A percentile compares a stretch with the other conserved stretches of the same genome.
phyloP scores from a whole-genome alignment of 306 rosid genomes.

The Ochetophila trinervis region DNA sequence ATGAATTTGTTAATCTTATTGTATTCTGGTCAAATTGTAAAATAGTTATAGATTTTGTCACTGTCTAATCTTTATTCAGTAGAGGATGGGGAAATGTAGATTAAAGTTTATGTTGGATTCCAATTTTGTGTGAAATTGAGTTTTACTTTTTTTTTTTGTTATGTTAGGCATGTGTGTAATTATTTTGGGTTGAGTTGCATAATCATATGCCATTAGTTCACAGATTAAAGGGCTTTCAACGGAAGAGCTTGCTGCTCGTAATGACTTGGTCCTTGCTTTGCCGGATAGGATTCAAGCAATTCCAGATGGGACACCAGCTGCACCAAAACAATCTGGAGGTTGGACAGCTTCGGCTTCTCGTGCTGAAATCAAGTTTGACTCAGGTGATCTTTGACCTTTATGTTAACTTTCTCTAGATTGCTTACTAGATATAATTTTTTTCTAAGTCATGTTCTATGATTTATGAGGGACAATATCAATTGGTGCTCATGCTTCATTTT shows the following conservation, averaged over 20 bases:
- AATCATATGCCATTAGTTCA: background rate
- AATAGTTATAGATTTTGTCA: background rate
- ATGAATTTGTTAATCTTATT: background rate
- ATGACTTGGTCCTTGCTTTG: constrained; percentile 90
- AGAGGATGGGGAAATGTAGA: background rate
- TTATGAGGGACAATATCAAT: constrained; percentile 1
- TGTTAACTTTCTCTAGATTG: background rate
- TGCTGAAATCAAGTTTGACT: constrained; percentile 85
- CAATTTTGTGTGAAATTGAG: background rate
- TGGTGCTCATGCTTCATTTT: constrained; percentile 7
- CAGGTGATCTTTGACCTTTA: constrained; percentile 44
- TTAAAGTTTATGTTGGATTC: background rate
- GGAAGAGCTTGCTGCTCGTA: constrained; percentile 92
- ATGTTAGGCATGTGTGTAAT: background rate
- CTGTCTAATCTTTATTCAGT: background rate
- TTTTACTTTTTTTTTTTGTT: background rate
- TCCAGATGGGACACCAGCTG: constrained; percentile 89
- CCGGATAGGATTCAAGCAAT: constrained; percentile 93
- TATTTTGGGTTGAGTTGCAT: background rate
- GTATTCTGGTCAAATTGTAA: background rate
- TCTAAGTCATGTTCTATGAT: background rate
- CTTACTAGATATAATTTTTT: background rate
- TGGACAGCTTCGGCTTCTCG: constrained; percentile 90
- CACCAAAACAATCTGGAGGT: constrained; percentile 74
- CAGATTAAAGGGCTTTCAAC: constrained; percentile 90